Evolutionary conservation across 108 stramenopile genomes (phyloP), one percentile per base, ranked within the genome.

Genomic region (Stephanodiscus triporus): DNA sequence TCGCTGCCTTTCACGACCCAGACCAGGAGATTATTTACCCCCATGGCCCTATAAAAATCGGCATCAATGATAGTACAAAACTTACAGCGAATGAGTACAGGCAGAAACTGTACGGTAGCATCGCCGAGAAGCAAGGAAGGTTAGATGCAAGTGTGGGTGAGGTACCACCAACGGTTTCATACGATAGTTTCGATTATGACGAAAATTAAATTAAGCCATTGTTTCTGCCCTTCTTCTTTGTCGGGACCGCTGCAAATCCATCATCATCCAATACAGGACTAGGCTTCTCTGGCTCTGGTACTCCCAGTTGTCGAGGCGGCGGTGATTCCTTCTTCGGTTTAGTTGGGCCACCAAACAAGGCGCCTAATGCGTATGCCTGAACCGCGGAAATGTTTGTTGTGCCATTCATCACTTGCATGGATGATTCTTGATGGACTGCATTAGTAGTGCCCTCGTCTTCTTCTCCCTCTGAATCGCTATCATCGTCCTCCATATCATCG

Each of bases 1-100:
- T 94, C 14, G 81, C 85, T n/a, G 86, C 89, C 36, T 91, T 95
- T 47, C 89, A 94, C 73, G 81, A 92, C 65, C 86, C 86, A 13
- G 82, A 84, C 59, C 76, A 82, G 24, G 91, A 89, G 81, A 73
- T 81, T 6, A 23, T 24, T 13, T 89, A 79, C 63, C 67, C 67
- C 10, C 42, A 78, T 45, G 86, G 81, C 6, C 81, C 81, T 2
- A 82, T 87, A 24, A 64, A 70, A 47, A 87, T 87, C 45, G 54
- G 69, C 20, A 75, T 87, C 14, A 66, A 74, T 45, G 86, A 87
- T 45, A 72, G 75, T 63, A 73, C 65, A 29, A 84, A 87, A 56
- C 73, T 87, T 4, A 57, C 81, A 6, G 83, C 86, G 9, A 42
- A 70, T 11, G 72, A 84, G 20, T 87, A 87, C 62, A 60, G 83